Percentiles rank a stretch among this genome's conserved stretches.
These are phyloP conservation scores for Plectranthus barbatus DNA, from an alignment of 257 asterid genomes.

Conservation along the genomic window DNA sequence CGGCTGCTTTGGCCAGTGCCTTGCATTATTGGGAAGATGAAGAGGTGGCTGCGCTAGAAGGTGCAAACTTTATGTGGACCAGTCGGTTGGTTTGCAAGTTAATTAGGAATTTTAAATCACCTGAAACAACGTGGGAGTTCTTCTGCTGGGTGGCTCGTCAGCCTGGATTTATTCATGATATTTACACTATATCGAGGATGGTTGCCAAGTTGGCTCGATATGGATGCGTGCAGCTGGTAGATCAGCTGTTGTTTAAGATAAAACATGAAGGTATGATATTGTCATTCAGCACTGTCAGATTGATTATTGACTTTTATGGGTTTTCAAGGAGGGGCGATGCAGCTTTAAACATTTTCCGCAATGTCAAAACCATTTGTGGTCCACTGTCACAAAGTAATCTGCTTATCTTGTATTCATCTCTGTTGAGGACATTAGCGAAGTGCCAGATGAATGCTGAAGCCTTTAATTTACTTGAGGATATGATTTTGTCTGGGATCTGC, in stretches of 20 bases:
- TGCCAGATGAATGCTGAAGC: slow-evolving; percentile 59
- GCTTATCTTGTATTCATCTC: slow-evolving; percentile 62
- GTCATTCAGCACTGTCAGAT: slow-evolving; percentile 69
- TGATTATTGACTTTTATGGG: slow-evolving; percentile 73
- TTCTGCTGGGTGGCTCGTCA: slow-evolving; percentile 85
- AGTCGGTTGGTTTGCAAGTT: slow-evolving; percentile 77
- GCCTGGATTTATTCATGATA: slow-evolving; percentile 70
- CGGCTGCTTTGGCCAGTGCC: slow-evolving; percentile 76
- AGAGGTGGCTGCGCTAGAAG: slow-evolving; percentile 54
- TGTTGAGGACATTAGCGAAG: slow-evolving; percentile 69
- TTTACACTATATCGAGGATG: slow-evolving; percentile 77
- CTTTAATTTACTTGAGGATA: slow-evolving; percentile 65
- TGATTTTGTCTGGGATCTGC: slow-evolving; percentile 50
- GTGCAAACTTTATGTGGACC: slow-evolving; percentile 72
- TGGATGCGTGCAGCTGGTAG: slow-evolving; percentile 59
- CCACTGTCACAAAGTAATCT: slow-evolving; percentile 42
- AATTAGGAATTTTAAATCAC: slow-evolving; percentile 56
- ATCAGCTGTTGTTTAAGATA: slow-evolving; percentile 57
- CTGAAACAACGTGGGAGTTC: slow-evolving; percentile 80
- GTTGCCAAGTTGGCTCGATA: slow-evolving; percentile 64
- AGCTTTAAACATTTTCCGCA: slow-evolving; percentile 52
- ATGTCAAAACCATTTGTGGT: slow-evolving; percentile 43
- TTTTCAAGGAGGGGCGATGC: slow-evolving; percentile 59
- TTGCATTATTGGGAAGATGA: slow-evolving; percentile 54
- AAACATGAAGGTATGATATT: slow-evolving; percentile 51